Evolutionary conservation across 495 filamentous ascomycete species (phyloP).

Genomic region (Astrothelium subdiscretum): DNA sequence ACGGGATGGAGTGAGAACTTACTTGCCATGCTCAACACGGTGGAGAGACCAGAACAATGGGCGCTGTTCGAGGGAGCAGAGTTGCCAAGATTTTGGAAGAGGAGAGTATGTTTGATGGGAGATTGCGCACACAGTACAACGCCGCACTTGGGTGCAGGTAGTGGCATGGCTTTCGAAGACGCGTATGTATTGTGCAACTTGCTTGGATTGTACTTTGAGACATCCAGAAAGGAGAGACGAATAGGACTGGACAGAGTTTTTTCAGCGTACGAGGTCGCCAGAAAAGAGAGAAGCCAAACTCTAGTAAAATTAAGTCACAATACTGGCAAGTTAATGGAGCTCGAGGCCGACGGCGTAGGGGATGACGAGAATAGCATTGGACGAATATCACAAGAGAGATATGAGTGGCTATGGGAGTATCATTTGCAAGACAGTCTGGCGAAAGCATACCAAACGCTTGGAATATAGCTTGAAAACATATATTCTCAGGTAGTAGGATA

Average conservation of each 20-base stretch:
- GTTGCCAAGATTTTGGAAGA: neutral
- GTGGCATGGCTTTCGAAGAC: slow-evolving; percentile 4
- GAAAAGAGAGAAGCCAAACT: neutral
- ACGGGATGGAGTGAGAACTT: neutral
- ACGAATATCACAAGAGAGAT: neutral
- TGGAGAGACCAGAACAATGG: slow-evolving; percentile 3
- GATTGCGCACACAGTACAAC: slow-evolving; percentile 2
- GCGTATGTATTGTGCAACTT: neutral
- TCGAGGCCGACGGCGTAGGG: slow-evolving; percentile 31
- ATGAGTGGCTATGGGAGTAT: slow-evolving; percentile 11
- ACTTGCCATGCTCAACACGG: neutral
- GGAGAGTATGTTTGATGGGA: neutral
- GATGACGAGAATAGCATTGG: slow-evolving; percentile 2
- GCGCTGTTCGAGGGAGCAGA: neutral
- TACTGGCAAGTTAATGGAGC: slow-evolving; percentile 33
- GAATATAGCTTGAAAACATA: too few relatives aligned
- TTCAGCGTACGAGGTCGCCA: slow-evolving; percentile 16
- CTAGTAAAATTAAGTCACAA: slow-evolving; percentile 21
- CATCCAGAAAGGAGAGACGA: neutral
- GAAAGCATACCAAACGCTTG: slow-evolving; percentile 3
- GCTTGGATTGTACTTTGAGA: neutral
- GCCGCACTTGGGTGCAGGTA: slow-evolving; percentile 2
- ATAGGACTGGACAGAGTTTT: slow-evolving; percentile 9
- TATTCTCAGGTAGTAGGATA: too few relatives aligned
- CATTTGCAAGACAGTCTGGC: slow-evolving; percentile 2